Conservation (phyloP, 305 asterid species). For the Solanum hybrid region DNA sequence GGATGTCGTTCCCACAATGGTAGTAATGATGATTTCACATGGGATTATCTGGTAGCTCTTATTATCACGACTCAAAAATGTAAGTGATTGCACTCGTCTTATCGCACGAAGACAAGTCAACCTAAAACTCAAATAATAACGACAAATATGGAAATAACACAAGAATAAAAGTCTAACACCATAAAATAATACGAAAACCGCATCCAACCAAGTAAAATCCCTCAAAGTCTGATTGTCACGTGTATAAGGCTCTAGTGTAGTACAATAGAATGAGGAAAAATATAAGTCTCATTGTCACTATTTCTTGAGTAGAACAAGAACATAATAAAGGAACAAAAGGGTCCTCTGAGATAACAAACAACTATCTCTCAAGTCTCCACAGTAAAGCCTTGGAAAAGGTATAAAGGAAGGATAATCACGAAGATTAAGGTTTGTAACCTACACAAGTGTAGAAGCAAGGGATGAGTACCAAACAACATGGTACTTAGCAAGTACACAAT, state of each 20-base stretch:
- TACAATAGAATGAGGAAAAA: neutral
- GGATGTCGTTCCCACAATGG: neutral
- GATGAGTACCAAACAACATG: neutral
- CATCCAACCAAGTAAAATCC: neutral
- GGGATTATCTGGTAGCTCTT: neutral
- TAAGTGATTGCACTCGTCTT: neutral
- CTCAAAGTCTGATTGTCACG: neutral
- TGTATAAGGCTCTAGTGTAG: neutral
- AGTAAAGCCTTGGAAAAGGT: neutral
- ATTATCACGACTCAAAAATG: neutral
- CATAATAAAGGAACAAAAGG: neutral
- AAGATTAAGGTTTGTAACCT: neutral
- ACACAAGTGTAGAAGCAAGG: neutral
- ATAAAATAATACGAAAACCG: no score
- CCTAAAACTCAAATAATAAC: neutral
- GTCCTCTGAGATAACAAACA: neutral
- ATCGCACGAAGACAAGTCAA: neutral
- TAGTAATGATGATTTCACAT: neutral
- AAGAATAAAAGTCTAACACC: neutral
- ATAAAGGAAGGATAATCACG: neutral
- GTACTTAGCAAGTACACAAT: neutral
- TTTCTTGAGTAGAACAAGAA: neutral
- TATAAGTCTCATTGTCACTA: neutral
- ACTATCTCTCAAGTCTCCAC: neutral
- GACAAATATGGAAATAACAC: neutral